These are phyloP conservation scores for Mycena haematopus DNA, from an alignment of 768 basidiomycete species.

Conservation along the genomic window DNA sequence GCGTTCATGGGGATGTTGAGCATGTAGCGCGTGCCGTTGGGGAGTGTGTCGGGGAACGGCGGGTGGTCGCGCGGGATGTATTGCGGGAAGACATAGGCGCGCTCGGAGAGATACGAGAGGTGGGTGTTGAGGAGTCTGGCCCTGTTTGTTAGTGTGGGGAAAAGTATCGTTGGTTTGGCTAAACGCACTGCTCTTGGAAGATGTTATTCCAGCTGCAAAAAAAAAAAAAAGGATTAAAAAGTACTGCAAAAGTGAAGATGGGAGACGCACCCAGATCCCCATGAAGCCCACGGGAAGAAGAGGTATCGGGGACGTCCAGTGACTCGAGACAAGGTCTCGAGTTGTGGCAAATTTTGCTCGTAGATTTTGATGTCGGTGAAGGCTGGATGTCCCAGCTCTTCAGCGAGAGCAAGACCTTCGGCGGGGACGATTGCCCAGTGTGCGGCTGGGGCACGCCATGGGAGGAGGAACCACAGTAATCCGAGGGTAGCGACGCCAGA, in stretches of 20 bases:
- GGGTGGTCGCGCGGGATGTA: conserved; percentile 20
- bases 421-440: too few species aligned
- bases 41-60: conserved; percentile 21
- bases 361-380: background rate
- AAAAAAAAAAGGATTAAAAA: background rate
- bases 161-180: background rate
- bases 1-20: conserved; percentile 25
- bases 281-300: background rate
- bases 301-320: background rate
- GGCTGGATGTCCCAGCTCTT: background rate
- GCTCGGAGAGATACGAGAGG: conserved; percentile 10
- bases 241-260: background rate
- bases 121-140: conserved; percentile 21
- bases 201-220: conserved; percentile 10
- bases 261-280: background rate
- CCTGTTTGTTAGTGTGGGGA: too few species aligned
- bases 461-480: too few species aligned
- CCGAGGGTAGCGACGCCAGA: too few species aligned
- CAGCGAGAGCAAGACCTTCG: background rate
- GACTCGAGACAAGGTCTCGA: background rate
- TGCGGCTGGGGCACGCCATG: too few species aligned
- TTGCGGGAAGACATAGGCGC: conserved; percentile 16
- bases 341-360: background rate
- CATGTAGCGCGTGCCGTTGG: conserved; percentile 12
- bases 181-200: conserved; percentile 17